Percentiles rank a stretch among this genome's conserved stretches.
Evolutionary conservation across 345 rosid genomes (phyloP).

Genomic region (Lepidium didymum): DNA sequence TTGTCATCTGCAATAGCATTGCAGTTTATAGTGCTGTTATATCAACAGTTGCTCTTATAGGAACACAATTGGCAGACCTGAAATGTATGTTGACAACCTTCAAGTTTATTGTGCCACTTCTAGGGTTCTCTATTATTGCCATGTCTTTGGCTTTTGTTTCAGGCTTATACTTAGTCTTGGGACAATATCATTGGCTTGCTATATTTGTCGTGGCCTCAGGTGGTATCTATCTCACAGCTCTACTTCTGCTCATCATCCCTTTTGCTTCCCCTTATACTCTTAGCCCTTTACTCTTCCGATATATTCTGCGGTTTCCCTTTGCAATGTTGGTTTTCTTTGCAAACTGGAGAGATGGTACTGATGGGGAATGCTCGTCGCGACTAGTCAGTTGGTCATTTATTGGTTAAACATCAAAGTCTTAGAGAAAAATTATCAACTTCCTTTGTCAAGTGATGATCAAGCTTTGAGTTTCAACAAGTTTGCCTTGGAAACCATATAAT

Average conservation of each 20-base stretch:
- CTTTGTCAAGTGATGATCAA: background rate
- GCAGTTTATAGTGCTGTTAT: conserved; percentile 9
- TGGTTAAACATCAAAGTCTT: background rate
- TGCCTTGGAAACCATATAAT: background rate
- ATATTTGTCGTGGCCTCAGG: conserved; percentile 8
- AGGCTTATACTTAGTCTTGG: conserved; percentile 4
- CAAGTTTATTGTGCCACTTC: conserved; percentile 14
- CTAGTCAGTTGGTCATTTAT: conserved; percentile 13
- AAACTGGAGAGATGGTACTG: conserved; percentile 9
- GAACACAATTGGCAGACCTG: conserved; percentile 17
- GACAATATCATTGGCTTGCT: conserved; percentile 16
- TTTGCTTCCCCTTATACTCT: conserved; percentile 11
- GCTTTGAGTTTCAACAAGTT: background rate
- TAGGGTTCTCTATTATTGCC: conserved; percentile 10
- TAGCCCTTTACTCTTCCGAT: conserved; percentile 2
- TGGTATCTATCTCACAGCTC: conserved; percentile 2
- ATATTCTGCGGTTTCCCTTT: conserved; percentile 11
- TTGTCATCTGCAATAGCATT: conserved; percentile 17
- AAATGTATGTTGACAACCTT: conserved; percentile 11
- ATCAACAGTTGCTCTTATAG: conserved; percentile 13
- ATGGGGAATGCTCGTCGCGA: conserved; percentile 6
- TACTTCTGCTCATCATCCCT: conserved; percentile 15
- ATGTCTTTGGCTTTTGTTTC: conserved; percentile 16
- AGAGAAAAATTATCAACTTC: background rate
- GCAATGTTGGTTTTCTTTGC: conserved; percentile 16